Percentiles rank a stretch among this genome's conserved stretches.
Conservation (phyloP, 176 grass and related monocot genomes). For the Tuctoria greenei region DNA sequence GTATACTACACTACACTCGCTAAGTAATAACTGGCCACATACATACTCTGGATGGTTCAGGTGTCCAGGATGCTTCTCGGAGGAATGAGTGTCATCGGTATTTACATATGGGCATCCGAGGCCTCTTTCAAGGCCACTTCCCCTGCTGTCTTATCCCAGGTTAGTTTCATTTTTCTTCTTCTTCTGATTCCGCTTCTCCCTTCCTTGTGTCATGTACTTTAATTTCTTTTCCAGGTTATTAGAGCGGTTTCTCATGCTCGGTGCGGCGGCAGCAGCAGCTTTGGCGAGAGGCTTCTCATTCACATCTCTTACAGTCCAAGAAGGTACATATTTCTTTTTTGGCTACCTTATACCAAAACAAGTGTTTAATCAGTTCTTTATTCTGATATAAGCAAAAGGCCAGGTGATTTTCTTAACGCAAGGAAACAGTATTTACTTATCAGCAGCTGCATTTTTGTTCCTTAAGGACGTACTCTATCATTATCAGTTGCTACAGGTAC, state of each 20-base stretch:
- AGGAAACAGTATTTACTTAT: background rate
- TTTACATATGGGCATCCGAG: slow-evolving; percentile 87
- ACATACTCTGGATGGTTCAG: slow-evolving; percentile 16
- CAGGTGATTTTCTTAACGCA: background rate
- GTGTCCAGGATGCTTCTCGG: slow-evolving; percentile 91
- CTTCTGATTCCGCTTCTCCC: background rate
- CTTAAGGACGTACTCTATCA: background rate
- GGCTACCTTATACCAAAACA: background rate
- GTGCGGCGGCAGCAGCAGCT: slow-evolving; percentile 45
- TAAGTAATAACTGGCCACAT: too few relatives aligned
- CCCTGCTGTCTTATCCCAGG: slow-evolving; percentile 67
- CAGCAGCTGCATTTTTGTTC: background rate
- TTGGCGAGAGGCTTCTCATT: slow-evolving; percentile 72
- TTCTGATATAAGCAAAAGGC: background rate
- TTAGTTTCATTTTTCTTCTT: background rate
- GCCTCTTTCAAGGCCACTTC: slow-evolving; percentile 75
- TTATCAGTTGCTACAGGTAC: background rate
- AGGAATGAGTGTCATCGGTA: slow-evolving; percentile 73
- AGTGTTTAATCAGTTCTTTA: background rate
- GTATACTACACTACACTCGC: too few relatives aligned
- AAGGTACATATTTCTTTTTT: slow-evolving; percentile 51
- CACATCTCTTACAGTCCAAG: slow-evolving; percentile 90
- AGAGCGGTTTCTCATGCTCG: slow-evolving; percentile 65
- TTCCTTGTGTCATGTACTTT: slow-evolving; percentile 4
- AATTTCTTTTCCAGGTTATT: slow-evolving; percentile 64